Evolutionary conservation across 108 stramenopile genomes (phyloP), one percentile per base, ranked within the genome.

Genomic region (Nitzschia inconspicua): DNA sequence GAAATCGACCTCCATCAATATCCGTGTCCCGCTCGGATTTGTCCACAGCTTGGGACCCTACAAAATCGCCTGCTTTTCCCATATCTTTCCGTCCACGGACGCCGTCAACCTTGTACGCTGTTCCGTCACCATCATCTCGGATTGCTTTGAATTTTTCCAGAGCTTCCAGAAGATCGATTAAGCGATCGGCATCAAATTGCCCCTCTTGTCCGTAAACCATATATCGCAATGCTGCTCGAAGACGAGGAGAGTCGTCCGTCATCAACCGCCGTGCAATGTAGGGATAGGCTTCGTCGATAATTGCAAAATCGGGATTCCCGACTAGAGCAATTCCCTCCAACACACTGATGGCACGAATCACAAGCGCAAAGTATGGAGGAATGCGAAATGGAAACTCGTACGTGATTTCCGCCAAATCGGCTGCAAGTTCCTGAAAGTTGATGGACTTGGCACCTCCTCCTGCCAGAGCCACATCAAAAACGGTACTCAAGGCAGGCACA

Each of bases 381-480:
- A 94, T 91, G 31, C 78, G 82, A 68, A 94, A 94, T 13, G 89
- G 89, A 65, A 85, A 97, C 44, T 93, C 78, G 51, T 91, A 95
- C 0, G 94, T 95, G 36, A 97, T 95, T 62, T 95, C 86, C 18
- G 96, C 96, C 58, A 95, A 60, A 66, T 97, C 96, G 0, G 91
- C 87, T 1, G 93, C 85, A 14, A 97, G 60, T 27, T 95, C 96
- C 46, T 97, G 93, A 56, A 97, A 97, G 60, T 97, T 95, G 75
- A 97, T 95, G 41, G 72, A 75, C 70, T 96, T 97, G 26, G 96
- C 96, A 28, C 96, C 96, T 23, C 96, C 96, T 47, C 96, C 96
- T 20, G 92, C 94, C 20, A 97, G 66, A 32, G 96, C 96, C 10
- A 90, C 93, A 77, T 97, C 94, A 64, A 97, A 95, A 14, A 97